phyloP scores from a whole-genome alignment of 2,329 filamentous ascomycete species.

The Curvularia sp. region DNA sequence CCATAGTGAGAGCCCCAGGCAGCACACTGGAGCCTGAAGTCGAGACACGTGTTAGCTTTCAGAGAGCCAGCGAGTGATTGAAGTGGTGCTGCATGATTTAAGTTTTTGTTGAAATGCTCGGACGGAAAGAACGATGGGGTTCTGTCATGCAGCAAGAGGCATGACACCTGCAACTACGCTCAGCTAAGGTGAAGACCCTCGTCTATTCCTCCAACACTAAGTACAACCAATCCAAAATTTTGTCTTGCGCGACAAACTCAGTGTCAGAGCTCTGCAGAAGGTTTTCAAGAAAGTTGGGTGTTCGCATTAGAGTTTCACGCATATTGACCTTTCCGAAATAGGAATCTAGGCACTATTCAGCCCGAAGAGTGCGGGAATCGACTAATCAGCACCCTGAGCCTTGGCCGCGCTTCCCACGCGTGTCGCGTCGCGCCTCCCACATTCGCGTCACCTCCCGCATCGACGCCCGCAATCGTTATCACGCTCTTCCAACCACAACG shows the following conservation, averaged over 20 bases:
- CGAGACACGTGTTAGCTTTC: background rate
- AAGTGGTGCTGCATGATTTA: background rate
- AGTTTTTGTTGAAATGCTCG: background rate
- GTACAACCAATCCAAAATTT: background rate
- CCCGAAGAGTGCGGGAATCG: slow-evolving; percentile 11
- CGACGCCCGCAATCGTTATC: slow-evolving; percentile 20
- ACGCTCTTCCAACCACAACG: slow-evolving; percentile 16
- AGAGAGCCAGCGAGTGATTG: background rate
- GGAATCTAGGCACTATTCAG: slow-evolving; percentile 15
- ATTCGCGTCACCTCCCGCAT: slow-evolving; percentile 33
- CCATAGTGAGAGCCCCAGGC: slow-evolving; percentile 26
- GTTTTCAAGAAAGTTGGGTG: background rate
- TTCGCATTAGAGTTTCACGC: slow-evolving; percentile 7
- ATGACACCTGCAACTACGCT: background rate
- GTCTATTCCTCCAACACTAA: background rate
- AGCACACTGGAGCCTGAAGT: background rate
- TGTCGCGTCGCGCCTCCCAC: slow-evolving; percentile 37
- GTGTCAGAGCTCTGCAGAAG: background rate
- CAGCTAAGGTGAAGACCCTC: background rate
- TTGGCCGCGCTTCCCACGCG: slow-evolving; percentile 26
- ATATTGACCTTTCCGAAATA: slow-evolving; percentile 9
- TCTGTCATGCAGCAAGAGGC: slow-evolving; percentile 1
- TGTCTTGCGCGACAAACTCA: background rate
- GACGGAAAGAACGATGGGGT: slow-evolving; percentile 9
- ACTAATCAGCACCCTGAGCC: slow-evolving; percentile 2